Evolutionary conservation across 1,284 basidiomycete species (phyloP), one percentile per base, ranked within the genome.

Genomic region (Ganoderma meredithae): DNA sequence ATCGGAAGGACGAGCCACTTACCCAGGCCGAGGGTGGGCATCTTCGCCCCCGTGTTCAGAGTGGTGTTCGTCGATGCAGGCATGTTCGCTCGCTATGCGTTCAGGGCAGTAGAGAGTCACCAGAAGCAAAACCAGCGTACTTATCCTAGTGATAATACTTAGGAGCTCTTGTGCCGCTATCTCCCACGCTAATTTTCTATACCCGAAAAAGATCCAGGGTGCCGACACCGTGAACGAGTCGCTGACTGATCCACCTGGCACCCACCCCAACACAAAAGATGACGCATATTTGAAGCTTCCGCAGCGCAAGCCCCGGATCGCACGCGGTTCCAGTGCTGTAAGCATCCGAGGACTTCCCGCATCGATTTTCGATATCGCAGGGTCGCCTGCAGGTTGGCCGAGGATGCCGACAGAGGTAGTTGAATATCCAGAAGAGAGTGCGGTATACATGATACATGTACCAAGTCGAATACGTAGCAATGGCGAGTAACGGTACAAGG

Each of bases 21-120:
- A 88, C 93, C 93, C 65, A 95, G 87, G 60, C 94, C 94, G 63
- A 94, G 81, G 25, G 88, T 87, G 75, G 92, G 92, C 84, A 94
- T 93, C 73, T 85, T 81, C 65, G 86, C 87, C 52, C 92, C 92
- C 41, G 88, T 93, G 83, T 93, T 94, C 72, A 94, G 86, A 70
- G 84, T 91, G 67, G 90, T 83, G 60, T 80, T 73, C 65, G 74
- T 72, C 2, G 75, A 73, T 7, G 74, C 75, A 40, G 76, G 75
- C 78, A 79, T 78, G n/a, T 7, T 72, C 22, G 25, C 22, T 60
- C 22, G 36, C 19, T 9, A 40, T 27, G 5, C 47, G 47, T 8
- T 52, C 22, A 10, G 47, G 22, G 12, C 47, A 13, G 47, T 13
- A 12, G 22, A 9, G 12, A 52, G 22, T 25, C 22, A 39, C 10